These are phyloP conservation scores for Piper longum DNA, from an alignment of 164 flowering plant genomes.

Conservation along the genomic window DNA sequence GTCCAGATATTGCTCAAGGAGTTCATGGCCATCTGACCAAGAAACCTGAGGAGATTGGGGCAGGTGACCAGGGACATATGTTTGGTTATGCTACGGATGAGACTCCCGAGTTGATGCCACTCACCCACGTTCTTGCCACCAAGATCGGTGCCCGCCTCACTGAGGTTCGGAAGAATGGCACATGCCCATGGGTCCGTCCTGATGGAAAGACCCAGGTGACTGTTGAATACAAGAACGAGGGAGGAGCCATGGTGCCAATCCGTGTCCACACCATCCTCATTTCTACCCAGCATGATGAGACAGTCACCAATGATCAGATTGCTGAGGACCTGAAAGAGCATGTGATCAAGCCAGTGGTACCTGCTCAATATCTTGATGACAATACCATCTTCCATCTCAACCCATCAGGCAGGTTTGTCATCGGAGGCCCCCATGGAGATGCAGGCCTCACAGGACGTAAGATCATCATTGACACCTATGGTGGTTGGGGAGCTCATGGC, in stretches of 20 bases:
- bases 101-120: conserved; percentile 61
- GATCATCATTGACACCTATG: conserved; percentile 59
- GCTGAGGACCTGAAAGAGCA: conserved; percentile 49
- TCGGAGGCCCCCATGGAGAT: conserved; percentile 62
- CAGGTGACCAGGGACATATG: conserved; percentile 78
- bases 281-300: conserved; percentile 61
- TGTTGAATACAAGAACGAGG: conserved; percentile 45
- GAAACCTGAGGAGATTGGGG: conserved; percentile 63
- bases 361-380: conserved; percentile 48
- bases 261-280: conserved; percentile 58
- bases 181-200: conserved; percentile 57
- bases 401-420: conserved; percentile 60
- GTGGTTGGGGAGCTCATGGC: conserved; percentile 76
- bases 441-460: conserved; percentile 62
- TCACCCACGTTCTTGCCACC: conserved; percentile 58
- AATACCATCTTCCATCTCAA: conserved; percentile 63
- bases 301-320: conserved; percentile 49
- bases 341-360: conserved; percentile 56
- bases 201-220: conserved; percentile 71
- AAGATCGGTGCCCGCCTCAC: conserved; percentile 57
- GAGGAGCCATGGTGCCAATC: conserved; percentile 53
- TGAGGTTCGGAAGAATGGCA: conserved; percentile 48
- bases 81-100: conserved; percentile 82
- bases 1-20: conserved; percentile 75
- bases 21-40: conserved; percentile 54